Conservation (phyloP, 805 yeast species). For the Wickerhamiella dianesei region DNA sequence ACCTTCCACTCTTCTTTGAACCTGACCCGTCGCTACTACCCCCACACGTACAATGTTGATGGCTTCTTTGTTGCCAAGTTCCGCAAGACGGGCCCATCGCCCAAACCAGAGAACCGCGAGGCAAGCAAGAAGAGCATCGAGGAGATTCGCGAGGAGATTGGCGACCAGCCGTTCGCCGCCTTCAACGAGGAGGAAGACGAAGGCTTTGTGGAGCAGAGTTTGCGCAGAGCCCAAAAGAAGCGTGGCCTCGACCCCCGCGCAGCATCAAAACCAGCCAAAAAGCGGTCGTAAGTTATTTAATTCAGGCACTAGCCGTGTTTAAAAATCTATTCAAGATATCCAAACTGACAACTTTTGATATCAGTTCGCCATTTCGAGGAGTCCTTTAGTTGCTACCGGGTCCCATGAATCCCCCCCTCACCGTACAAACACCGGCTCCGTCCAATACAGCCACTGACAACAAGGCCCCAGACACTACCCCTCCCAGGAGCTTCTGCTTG, state of each 20-base stretch:
- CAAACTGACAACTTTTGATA: too few relatives aligned
- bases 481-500: background rate
- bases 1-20: conserved; percentile 64
- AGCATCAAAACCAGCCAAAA: background rate
- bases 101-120: conserved; percentile 72
- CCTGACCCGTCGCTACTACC: conserved; percentile 89
- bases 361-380: too few relatives aligned
- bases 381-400: too few relatives aligned
- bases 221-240: conserved; percentile 23
- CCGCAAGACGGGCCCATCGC: conserved; percentile 76
- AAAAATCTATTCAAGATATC: too few relatives aligned
- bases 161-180: conserved; percentile 72
- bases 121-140: conserved; percentile 75
- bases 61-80: conserved; percentile 97
- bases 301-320: too few relatives aligned
- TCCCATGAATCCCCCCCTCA: too few relatives aligned
- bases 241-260: conserved; percentile 24
- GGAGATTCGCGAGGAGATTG: conserved; percentile 52
- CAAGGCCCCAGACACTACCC: background rate
- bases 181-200: conserved; percentile 69
- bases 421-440: too few relatives aligned
- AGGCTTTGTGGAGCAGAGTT: conserved; percentile 50
- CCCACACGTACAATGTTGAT: conserved; percentile 96
- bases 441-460: too few relatives aligned
- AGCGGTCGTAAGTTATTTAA: background rate